phyloP scores from a whole-genome alignment of 2,329 filamentous ascomycete species.

The Bretziella fagacearum region DNA sequence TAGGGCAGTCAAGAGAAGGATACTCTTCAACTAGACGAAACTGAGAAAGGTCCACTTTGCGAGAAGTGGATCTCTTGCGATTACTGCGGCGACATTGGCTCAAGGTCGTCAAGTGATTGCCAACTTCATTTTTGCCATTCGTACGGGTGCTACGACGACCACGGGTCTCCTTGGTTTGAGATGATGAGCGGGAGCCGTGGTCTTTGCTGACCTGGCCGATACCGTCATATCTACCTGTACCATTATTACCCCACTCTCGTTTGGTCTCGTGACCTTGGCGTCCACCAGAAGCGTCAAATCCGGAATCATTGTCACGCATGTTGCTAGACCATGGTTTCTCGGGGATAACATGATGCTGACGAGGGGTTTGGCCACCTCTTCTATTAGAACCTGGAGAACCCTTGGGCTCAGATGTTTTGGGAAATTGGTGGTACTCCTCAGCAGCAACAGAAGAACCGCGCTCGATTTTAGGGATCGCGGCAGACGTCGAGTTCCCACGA shows the following conservation, averaged over 20 bases:
- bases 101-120: background rate
- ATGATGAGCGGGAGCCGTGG: background rate
- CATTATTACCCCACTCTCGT: background rate
- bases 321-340: too few relatives aligned
- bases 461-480: too few relatives aligned
- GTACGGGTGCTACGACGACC: background rate
- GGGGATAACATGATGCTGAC: too few relatives aligned
- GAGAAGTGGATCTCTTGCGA: background rate
- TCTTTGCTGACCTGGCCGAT: background rate
- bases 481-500: too few relatives aligned
- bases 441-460: background rate
- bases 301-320: too few relatives aligned
- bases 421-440: background rate
- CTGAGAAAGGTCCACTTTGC: slow-evolving; percentile 8
- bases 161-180: background rate
- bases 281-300: too few relatives aligned
- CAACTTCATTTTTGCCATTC: background rate
- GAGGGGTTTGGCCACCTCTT: too few relatives aligned
- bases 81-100: background rate
- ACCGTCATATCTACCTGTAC: background rate
- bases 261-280: too few relatives aligned
- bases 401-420: too few relatives aligned
- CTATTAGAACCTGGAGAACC: too few relatives aligned
- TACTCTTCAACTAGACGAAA: slow-evolving; percentile 14
- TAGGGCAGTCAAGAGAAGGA: slow-evolving; percentile 11